Evolutionary conservation across 2,329 filamentous ascomycete species (phyloP), one percentile per base, ranked within the genome.

Genomic region (Pestalotiopsis sp.): DNA sequence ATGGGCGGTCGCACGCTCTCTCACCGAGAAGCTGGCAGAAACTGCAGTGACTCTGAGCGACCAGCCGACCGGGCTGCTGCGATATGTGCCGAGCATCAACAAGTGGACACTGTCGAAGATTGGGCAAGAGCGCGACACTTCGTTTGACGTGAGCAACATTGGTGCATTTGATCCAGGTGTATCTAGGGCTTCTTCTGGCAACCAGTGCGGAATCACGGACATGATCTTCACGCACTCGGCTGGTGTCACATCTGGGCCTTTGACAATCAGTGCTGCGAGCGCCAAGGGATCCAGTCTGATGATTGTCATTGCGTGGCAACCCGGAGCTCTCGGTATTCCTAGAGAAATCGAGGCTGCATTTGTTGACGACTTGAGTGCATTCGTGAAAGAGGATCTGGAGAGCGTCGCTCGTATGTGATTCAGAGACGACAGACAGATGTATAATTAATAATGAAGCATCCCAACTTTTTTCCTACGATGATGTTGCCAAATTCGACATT

Each of bases 1-100:
- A 3, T 65, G 63, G 63, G 63, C 44, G 30, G 13, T 4, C 38
- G 63, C 63, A 24, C 63, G 63, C 13, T 35, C 63, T 3, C 20
- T 65, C 14, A 65, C 63, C 3, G 35, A 65, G 44, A 56, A 65
- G 24, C 63, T 65, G 24, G 63, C 63, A 14, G 63, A 65, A 3
- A 30, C 40, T 26, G 63, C 63, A 3, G 63, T 65, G 63, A 65
- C 63, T 13, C 48, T 65, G 40, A 11, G 39, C 6, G 48, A 65
- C 20, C 63, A 65, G 63, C 63, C 63, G 40, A 14, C 35, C 3
- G 63, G 63, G 4, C 22, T 65, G 44, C 20, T 65, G 2, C 11
- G 63, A 57, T 65, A 65, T 17, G 48, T 57, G 20, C 63, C 63
- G 14, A 65, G 30, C 48, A 57, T 65, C 22, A 56, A 22, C 22